phyloP scores from a whole-genome alignment of 106 monocot species.

The Dendrobium huoshanense region DNA sequence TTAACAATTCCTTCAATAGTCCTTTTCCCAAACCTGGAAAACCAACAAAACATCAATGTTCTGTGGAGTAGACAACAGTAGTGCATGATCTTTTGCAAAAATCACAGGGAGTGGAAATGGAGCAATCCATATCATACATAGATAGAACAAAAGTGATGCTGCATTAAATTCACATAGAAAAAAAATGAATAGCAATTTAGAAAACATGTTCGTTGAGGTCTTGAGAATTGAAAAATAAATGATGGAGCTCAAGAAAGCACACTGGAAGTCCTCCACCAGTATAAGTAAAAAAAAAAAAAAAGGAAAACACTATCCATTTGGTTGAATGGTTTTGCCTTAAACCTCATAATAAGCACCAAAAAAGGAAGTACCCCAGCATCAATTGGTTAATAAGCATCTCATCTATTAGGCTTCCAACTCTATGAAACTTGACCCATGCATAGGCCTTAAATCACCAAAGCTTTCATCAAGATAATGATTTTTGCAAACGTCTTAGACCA shows the following conservation, averaged over 20 bases:
- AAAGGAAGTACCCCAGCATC: no score
- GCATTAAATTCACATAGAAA: conserved; percentile 1
- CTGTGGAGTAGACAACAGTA: not conserved
- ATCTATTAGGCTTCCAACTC: no score
- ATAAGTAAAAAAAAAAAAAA: no score
- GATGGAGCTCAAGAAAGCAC: not conserved
- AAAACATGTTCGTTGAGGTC: not conserved
- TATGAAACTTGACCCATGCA: no score
- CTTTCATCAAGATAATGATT: no score
- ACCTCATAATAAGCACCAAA: no score
- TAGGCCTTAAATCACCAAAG: no score
- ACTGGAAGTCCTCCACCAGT: not conserved
- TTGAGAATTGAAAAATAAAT: not conserved
- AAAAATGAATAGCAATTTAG: not conserved
- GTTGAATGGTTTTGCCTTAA: no score
- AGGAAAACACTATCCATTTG: no score
- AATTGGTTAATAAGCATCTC: no score
- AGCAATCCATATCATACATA: not conserved
- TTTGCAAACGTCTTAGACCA: no score
- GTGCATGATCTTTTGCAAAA: not conserved
- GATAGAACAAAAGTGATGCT: not conserved
- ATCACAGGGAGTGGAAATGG: not conserved
- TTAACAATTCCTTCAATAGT: conserved; percentile 50
- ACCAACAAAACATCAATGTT: not conserved
- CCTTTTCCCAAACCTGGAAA: conserved; percentile 48